Percentiles rank a stretch among this genome's conserved stretches.
phyloP scores from a whole-genome alignment of 2,329 filamentous ascomycete species.

The Exophiala spinifera region DNA sequence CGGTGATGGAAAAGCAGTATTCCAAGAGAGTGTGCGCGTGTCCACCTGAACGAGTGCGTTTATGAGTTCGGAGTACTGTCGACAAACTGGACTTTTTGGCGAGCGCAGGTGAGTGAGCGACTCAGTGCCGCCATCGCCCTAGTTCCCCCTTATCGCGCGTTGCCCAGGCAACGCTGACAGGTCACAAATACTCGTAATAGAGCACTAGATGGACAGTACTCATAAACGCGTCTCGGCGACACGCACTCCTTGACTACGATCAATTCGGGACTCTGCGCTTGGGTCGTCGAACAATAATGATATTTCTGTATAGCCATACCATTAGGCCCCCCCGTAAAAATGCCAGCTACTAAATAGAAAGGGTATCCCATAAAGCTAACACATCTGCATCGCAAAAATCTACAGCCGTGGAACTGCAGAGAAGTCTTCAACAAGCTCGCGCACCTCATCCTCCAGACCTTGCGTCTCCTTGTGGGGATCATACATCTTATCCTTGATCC shows the following conservation, averaged over 20 bases:
- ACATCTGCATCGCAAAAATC: neutral
- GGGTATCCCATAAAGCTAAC: neutral
- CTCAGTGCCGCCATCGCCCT: no score
- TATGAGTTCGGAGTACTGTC: no score
- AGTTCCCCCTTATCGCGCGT: neutral
- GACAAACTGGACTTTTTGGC: no score
- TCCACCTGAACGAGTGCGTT: no score
- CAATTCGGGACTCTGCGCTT: no score
- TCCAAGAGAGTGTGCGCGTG: neutral
- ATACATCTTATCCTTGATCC: constrained; percentile 51
- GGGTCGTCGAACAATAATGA: neutral
- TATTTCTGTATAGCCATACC: neutral
- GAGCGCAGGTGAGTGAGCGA: no score
- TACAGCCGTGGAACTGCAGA: constrained; percentile 16
- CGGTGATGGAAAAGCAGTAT: neutral
- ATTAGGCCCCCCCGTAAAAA: neutral
- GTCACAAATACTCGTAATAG: neutral
- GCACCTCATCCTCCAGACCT: constrained; percentile 43
- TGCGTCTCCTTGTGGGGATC: constrained; percentile 48
- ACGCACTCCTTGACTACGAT: no score
- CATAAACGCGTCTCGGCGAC: no score
- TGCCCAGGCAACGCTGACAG: neutral
- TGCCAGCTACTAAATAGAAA: neutral
- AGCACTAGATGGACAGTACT: neutral
- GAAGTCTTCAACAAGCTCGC: constrained; percentile 22